Evolutionary conservation across 2,329 filamentous ascomycete species (phyloP), one percentile per base, ranked within the genome.

Genomic region (Aspergillus hortae): DNA sequence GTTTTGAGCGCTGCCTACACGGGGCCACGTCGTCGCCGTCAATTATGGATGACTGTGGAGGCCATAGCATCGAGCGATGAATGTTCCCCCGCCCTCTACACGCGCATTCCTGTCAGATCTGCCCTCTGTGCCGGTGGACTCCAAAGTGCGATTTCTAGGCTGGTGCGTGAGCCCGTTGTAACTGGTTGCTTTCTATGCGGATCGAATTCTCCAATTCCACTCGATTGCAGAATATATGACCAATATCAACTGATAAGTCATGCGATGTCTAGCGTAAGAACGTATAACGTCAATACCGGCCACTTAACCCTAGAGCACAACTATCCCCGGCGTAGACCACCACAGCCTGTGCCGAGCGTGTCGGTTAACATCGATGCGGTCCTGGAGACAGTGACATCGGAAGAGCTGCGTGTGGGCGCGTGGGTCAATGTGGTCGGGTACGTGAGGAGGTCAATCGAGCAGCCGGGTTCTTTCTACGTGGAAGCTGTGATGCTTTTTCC

Each of bases 371-470:
- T 95, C 53, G 80, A 82, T 48, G 81, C 92, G 57, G 70, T 95
- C 2, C 78, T 95, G 4, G 80, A 85, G 61, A 79, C 74, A 9
- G 72, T 94, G 52, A 82, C 81, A 17, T 72, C 79, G 19, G 80
- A 85, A 51, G 78, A 88, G 46, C 80, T 88, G 48, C 79, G 84
- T 46, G 74, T 88, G 23, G 92, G 92, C n/a, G 80, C 87, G 54
- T 96, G 92, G 91, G 72, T 96, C 46, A 95, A 96, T 67, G 80
- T 96, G 3, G 82, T 96, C 58, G 92, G 92, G 5, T 95, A 95
- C 67, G 77, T 92, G 53, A 46, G 48, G 67, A 15, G 46, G 21
- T 41, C 46, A 41, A 40, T 38, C 10, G n/a, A 27, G 6, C 46
- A 46, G 17, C 40, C 1, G 6, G 11, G 14, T 21, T 58, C 25